phyloP scores from a whole-genome alignment of 2,329 filamentous ascomycete genomes.

The Parafenestella ontariensis region DNA sequence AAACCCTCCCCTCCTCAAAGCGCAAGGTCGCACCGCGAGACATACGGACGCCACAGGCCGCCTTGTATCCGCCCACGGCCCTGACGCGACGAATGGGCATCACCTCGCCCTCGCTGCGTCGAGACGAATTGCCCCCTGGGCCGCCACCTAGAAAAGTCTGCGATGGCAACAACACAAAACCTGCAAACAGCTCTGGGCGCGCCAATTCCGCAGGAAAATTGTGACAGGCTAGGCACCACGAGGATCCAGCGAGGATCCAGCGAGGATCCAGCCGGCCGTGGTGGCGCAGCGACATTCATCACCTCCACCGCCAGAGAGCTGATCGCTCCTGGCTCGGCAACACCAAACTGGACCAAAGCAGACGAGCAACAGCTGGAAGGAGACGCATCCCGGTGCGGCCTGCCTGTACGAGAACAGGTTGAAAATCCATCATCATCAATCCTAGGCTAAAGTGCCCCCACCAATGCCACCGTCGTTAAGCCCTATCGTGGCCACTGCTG shows the following conservation, averaged over 20 bases:
- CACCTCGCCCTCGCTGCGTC: no score
- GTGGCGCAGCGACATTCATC: conserved; percentile 11
- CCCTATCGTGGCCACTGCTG: background rate
- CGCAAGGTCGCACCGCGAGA: conserved; percentile 5
- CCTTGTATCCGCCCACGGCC: background rate
- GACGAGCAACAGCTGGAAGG: background rate
- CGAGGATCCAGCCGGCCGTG: conserved; percentile 10
- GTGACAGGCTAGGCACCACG: conserved; percentile 8
- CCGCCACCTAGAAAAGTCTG: conserved; percentile 4
- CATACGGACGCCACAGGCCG: conserved; percentile 8
- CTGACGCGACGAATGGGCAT: background rate
- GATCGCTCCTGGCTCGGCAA: background rate
- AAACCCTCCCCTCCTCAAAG: conserved; percentile 6
- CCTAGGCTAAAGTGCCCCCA: background rate
- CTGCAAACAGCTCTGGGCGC: conserved; percentile 4
- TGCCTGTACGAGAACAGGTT: background rate
- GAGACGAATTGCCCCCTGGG: background rate
- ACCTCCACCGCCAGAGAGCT: background rate
- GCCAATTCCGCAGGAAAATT: conserved; percentile 6
- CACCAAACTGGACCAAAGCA: conserved; percentile 4
- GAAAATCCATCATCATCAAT: background rate
- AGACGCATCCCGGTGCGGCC: background rate
- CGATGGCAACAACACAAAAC: background rate
- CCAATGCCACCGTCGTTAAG: background rate
- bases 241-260: conserved; percentile 10